Evolutionary conservation across 2,329 filamentous ascomycete genomes (phyloP).

Genomic region (Talaromyces funiculosus): DNA sequence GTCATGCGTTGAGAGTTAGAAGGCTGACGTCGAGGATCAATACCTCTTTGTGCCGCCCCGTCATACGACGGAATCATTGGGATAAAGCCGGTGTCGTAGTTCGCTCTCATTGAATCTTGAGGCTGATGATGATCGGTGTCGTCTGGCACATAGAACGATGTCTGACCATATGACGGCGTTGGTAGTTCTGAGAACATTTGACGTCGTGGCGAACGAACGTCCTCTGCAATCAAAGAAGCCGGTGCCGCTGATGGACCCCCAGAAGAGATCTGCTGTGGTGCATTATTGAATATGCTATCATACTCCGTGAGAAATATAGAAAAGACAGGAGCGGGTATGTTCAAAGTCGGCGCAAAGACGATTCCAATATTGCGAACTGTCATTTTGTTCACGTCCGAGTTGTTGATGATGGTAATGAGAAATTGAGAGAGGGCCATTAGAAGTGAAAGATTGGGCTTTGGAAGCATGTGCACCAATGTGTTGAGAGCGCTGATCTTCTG

Average conservation of each 20-base stretch:
- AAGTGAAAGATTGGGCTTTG: slow-evolving; percentile 71
- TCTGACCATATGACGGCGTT: slow-evolving; percentile 58
- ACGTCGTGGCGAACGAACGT: slow-evolving; percentile 58
- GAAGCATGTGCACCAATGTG: slow-evolving; percentile 72
- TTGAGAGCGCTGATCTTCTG: slow-evolving; percentile 75
- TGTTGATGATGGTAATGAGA: slow-evolving; percentile 86
- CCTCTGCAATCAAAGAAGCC: slow-evolving; percentile 45
- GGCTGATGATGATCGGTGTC: slow-evolving; percentile 23
- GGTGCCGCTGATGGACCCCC: slow-evolving; percentile 40
- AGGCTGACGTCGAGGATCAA: slow-evolving; percentile 23
- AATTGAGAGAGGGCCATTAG: slow-evolving; percentile 82
- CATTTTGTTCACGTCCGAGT: slow-evolving; percentile 92
- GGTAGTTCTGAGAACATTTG: slow-evolving; percentile 64
- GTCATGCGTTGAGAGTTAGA: slow-evolving; percentile 14
- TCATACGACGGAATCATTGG: slow-evolving; percentile 49
- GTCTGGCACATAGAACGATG: slow-evolving; percentile 39
- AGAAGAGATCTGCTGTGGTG: slow-evolving; percentile 42
- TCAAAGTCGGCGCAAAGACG: slow-evolving; percentile 93
- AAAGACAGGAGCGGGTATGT: slow-evolving; percentile 92
- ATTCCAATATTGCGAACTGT: slow-evolving; percentile 95
- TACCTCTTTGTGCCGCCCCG: slow-evolving; percentile 23
- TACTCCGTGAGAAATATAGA: slow-evolving; percentile 91
- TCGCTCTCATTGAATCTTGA: slow-evolving; percentile 21
- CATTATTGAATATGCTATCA: slow-evolving; percentile 71
- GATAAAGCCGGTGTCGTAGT: slow-evolving; percentile 48